Conservation (phyloP, 345 rosid genomes). For the Clausena lansium region DNA sequence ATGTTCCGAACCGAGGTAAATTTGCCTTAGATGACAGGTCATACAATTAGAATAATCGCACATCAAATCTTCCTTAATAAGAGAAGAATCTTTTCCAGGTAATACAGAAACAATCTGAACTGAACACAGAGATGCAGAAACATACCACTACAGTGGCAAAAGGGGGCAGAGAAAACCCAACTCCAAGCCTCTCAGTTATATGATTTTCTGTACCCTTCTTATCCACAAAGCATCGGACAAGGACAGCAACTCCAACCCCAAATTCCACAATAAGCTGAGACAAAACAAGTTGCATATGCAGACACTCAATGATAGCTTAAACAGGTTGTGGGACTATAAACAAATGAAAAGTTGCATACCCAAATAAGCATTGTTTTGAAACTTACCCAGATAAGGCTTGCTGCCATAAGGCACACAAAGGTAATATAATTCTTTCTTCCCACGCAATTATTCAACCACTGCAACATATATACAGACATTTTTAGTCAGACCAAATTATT, state of each 20-base stretch:
- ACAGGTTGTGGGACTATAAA: constrained; percentile 1
- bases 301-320: not conserved
- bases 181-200: constrained; percentile 75
- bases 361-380: constrained; percentile 9
- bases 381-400: constrained; percentile 85
- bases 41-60: not conserved
- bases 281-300: not conserved
- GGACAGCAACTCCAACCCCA: constrained; percentile 85
- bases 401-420: constrained; percentile 87
- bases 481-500: constrained; percentile 10
- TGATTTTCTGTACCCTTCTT: constrained; percentile 65
- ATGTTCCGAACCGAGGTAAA: not conserved
- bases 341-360: not conserved
- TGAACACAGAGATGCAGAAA: constrained; percentile 14
- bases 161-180: constrained; percentile 77
- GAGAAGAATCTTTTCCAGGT: not conserved
- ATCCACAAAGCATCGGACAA: constrained; percentile 83
- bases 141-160: constrained; percentile 80
- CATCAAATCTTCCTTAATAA: not conserved
- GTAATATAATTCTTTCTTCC: constrained; percentile 87
- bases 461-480: constrained; percentile 27
- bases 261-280: constrained; percentile 80
- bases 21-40: not conserved
- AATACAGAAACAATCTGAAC: constrained; percentile 3
- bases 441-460: constrained; percentile 97